These are phyloP conservation scores for Boehmeria nivea DNA, from an alignment of 306 rosid genomes.

Conservation along the genomic window DNA sequence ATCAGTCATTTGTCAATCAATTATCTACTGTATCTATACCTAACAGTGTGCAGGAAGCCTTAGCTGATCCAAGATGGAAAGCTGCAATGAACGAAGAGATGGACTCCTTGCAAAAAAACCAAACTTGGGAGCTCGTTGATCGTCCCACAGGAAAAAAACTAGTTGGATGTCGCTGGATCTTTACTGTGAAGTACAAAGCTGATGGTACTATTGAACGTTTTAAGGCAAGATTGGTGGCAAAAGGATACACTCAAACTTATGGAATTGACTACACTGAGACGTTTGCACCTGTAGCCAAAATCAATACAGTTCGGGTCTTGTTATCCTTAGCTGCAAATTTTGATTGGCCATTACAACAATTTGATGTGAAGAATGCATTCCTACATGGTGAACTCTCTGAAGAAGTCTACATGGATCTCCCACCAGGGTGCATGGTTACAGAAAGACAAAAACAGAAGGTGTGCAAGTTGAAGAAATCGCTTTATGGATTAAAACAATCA, in stretches of 20 bases:
- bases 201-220: background rate
- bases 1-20: background rate
- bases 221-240: background rate
- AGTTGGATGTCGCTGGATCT: background rate
- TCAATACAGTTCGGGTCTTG: background rate
- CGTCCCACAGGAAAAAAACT: background rate
- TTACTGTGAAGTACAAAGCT: background rate
- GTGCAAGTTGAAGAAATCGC: background rate
- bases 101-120: background rate
- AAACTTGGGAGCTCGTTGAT: background rate
- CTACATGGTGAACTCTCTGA: background rate
- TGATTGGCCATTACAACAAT: background rate
- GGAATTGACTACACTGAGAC: background rate
- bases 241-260: background rate
- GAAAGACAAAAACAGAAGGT: background rate
- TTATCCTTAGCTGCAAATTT: background rate
- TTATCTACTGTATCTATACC: background rate
- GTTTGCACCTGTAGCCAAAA: background rate
- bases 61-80: background rate
- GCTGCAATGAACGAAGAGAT: background rate
- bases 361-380: background rate
- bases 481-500: background rate
- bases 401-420: background rate
- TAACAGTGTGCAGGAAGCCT: constrained; percentile 3
- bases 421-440: background rate